Evolutionary conservation across 2,329 filamentous ascomycete species (phyloP), one percentile per base, ranked within the genome.

Genomic region (Grosmannia penicillata): DNA sequence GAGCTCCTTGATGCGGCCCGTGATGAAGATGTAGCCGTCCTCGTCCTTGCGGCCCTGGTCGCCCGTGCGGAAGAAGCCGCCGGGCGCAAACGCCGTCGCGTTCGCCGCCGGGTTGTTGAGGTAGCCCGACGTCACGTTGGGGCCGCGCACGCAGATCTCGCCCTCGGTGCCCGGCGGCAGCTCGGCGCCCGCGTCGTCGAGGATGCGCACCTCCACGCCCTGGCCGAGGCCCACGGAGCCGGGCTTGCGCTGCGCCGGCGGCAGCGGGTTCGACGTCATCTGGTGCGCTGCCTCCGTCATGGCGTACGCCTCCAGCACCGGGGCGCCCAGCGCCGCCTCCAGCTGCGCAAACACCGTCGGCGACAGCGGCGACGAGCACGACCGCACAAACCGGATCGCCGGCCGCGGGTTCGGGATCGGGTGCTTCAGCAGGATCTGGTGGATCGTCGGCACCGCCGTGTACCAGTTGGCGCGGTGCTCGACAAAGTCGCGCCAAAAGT

Each of bases 241-340:
- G 0, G 85, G 83, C 62, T 82, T 78, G 49, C 82, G 74, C 59
- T 81, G 77, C 15, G 65, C 77, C 0, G 74, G 72, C 4, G 82
- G 82, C 0, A 81, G 64, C 17, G 75, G 77, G 60, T 79, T 82
- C 21, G 78, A 83, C 1, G 82, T 84, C 78, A 87, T 86, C 56
- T 86, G 82, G 52, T 87, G 82, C 5, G 85, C 75, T 7, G 83
- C 85, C 62, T 93, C 85, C 29, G 85, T 93, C 85, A 93, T 93
- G 47, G 85, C 85, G 51, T 93, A 93, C 9, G 85, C 85, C 61
- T 93, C 85, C 15, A 93, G 68, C 0, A 93, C 85, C 0, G 85
- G 84, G 0, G 85, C 82, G 36, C 75, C 66, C 55, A 86, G 82
- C 0, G 75, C 69, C 49, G 74, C 68, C 53, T 93, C 84, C 6